These are phyloP conservation scores for Talaromyces sp. DNA, from an alignment of 2,329 filamentous ascomycete species.

Conservation along the genomic window DNA sequence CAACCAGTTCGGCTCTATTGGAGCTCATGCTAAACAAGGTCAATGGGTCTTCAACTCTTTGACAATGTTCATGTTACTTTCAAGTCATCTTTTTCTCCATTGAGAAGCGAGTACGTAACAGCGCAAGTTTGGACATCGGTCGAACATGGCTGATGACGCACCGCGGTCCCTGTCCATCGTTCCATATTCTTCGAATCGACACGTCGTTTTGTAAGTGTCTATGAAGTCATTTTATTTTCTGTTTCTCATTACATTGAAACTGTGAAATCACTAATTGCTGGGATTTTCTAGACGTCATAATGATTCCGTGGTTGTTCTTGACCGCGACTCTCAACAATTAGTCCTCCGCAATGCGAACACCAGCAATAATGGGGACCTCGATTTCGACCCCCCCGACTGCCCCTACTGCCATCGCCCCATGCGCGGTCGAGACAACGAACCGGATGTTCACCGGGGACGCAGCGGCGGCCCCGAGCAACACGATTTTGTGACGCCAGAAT, in stretches of 20 bases:
- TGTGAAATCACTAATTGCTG: constrained; percentile 15
- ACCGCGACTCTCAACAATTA: constrained; percentile 77
- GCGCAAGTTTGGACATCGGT: background rate
- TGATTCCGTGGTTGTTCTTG: constrained; percentile 87
- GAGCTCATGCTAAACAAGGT: background rate
- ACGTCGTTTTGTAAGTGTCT: constrained; percentile 43
- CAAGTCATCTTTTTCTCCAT: constrained; percentile 7
- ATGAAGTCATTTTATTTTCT: background rate
- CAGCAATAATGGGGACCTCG: constrained; percentile 38
- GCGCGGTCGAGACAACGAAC: constrained; percentile 47
- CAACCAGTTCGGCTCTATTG: background rate
- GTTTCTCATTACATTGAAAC: background rate
- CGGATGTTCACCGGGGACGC: constrained; percentile 30
- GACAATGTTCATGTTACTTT: background rate
- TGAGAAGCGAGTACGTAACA: constrained; percentile 9
- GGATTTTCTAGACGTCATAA: constrained; percentile 70
- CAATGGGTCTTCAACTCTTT: constrained; percentile 1
- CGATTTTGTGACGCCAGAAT: constrained; percentile 81
- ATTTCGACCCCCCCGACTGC: constrained; percentile 59
- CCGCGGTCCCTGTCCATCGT: constrained; percentile 39
- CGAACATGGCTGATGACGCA: constrained; percentile 34
- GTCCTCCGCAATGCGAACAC: constrained; percentile 65
- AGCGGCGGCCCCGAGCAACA: constrained; percentile 39
- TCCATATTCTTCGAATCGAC: constrained; percentile 41
- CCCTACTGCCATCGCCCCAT: constrained; percentile 84